A percentile compares a stretch with the other conserved stretches of the same genome.
Evolutionary conservation across 176 grass and related monocot genomes (phyloP).

Genomic region (Paspalum notatum): DNA sequence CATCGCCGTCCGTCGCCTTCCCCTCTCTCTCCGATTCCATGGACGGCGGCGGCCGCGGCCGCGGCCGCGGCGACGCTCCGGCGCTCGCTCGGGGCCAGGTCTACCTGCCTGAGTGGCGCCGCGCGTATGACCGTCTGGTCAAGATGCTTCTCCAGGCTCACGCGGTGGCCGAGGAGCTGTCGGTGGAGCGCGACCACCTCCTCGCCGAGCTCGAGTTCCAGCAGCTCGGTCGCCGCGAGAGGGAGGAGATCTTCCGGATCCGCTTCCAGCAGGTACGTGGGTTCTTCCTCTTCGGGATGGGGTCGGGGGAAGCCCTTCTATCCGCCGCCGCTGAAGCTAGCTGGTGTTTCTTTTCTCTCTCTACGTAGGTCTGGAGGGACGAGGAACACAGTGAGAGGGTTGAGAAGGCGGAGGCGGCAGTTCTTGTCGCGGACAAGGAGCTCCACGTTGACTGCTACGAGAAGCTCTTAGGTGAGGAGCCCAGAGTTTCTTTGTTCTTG

Average conservation of each 20-base stretch:
- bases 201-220: conserved; percentile 42
- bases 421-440: conserved; percentile 41
- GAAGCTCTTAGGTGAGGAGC: conserved; percentile 38
- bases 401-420: conserved; percentile 21
- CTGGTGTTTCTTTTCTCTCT: conserved; percentile 2
- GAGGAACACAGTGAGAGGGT: conserved; percentile 9
- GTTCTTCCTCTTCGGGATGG: background rate
- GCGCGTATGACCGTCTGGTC: conserved; percentile 37
- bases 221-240: conserved; percentile 15
- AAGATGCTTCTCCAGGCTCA: conserved; percentile 46
- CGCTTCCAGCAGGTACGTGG: conserved; percentile 19
- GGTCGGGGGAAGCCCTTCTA: background rate
- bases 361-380: conserved; percentile 25
- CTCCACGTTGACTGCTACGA: conserved; percentile 21
- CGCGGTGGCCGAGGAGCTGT: conserved; percentile 37
- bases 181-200: conserved; percentile 36
- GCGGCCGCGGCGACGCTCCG: background rate
- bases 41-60: conserved; percentile 23
- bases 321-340: background rate
- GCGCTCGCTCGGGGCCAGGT: background rate
- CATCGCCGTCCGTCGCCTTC: background rate
- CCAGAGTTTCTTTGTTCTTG: background rate
- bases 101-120: conserved; percentile 35
- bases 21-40: conserved; percentile 17
- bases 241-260: conserved; percentile 13